Evolutionary conservation across 164 flowering plant genomes (phyloP).

Genomic region (Euptelea pleiosperma): DNA sequence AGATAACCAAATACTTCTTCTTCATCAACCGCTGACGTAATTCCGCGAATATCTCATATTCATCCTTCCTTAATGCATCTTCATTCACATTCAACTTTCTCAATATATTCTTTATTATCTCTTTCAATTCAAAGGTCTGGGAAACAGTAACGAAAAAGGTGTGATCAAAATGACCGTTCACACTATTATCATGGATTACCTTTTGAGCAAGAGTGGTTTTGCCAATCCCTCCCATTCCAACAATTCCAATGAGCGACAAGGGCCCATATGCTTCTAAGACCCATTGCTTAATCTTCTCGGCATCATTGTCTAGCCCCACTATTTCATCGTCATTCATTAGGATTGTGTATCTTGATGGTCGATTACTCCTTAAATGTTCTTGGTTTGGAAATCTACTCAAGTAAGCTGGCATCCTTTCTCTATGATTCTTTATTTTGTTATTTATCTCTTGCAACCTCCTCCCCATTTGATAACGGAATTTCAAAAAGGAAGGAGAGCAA

Average conservation of each 20-base stretch:
- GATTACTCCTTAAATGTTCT: not conserved
- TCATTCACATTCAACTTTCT: not conserved
- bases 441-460: too few relatives aligned
- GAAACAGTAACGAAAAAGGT: not conserved
- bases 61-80: not conserved
- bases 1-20: too few relatives aligned
- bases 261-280: not conserved
- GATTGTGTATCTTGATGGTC: not conserved
- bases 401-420: too few relatives aligned
- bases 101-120: not conserved
- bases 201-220: not conserved
- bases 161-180: not conserved
- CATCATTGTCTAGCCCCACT: conserved; percentile 3
- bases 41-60: not conserved
- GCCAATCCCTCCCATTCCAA: conserved; percentile 11
- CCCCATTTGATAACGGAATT: too few relatives aligned
- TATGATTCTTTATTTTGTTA: too few relatives aligned
- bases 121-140: not conserved
- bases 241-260: conserved; percentile 1
- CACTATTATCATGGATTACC: not conserved
- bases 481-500: too few relatives aligned
- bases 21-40: not conserved
- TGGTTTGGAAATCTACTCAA: too few relatives aligned
- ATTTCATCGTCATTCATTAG: not conserved
- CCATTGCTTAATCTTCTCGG: not conserved